Conservation (phyloP, 192 early-diverging fungal genomes). For the Mortierella claussenii region DNA sequence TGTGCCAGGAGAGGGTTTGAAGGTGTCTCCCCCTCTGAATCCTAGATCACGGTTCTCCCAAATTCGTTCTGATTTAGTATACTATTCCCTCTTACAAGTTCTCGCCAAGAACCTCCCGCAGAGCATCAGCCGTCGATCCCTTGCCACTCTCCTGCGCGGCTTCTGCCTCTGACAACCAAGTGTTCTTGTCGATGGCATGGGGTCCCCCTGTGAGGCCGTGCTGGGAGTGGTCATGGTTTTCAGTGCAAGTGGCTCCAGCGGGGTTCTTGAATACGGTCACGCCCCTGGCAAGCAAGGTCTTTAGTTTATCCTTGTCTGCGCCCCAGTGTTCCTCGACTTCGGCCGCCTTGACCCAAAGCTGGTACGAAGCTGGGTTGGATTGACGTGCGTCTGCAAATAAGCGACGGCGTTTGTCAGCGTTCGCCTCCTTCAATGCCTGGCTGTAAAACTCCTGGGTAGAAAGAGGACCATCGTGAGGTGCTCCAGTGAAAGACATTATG, state of each 20-base stretch:
- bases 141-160: slow-evolving; percentile 22
- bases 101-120: slow-evolving; percentile 28
- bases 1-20: too few relatives aligned
- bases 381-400: slow-evolving; percentile 49
- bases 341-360: slow-evolving; percentile 52
- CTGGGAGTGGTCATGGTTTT: slow-evolving; percentile 37
- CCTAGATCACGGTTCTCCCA: too few relatives aligned
- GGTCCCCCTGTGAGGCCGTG: slow-evolving; percentile 20
- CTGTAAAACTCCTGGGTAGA: slow-evolving; percentile 30
- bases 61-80: too few relatives aligned
- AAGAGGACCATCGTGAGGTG: slow-evolving; percentile 26
- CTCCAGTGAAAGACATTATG: slow-evolving; percentile 39
- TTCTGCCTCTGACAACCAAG: slow-evolving; percentile 35
- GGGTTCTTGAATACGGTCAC: slow-evolving; percentile 52
- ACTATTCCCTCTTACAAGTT: slow-evolving; percentile 20
- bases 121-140: slow-evolving; percentile 36
- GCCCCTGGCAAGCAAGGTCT: slow-evolving; percentile 34
- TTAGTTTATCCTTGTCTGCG: slow-evolving; percentile 40
- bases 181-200: slow-evolving; percentile 16
- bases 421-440: slow-evolving; percentile 26
- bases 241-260: slow-evolving; percentile 26
- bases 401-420: slow-evolving; percentile 50
- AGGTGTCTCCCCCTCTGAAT: too few relatives aligned
- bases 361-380: slow-evolving; percentile 36
- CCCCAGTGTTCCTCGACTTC: slow-evolving; percentile 52